Base-by-base conservation (phyloP, 2,329 filamentous ascomycete genomes). In the Coleophoma crateriformis region DNA sequence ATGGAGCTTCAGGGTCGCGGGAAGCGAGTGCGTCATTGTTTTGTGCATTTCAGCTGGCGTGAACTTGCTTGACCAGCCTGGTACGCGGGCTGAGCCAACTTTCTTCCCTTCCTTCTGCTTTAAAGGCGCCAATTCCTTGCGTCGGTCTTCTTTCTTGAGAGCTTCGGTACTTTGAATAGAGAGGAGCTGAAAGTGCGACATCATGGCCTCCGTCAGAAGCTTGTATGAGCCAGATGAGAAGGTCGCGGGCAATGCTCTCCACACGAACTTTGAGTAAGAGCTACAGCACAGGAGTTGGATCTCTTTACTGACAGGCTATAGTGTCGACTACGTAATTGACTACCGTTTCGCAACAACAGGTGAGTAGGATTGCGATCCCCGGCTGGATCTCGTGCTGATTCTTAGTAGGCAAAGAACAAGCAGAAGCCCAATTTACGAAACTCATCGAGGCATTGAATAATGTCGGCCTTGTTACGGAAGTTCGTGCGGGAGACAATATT, bases 281-380 rank as follows among this genome's bases (percentile, higher is more conserved):
- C 59, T 7, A 27, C 27, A 27, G 8, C 27, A 7, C 27, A 27
- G 8, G 7, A 7, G 27, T 27, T 27, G 27, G 27, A 4, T 41
- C 40, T 15, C 47, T 48, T 48, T 46, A 48, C 51, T 57, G 17
- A 54, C 39, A 22, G 39, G 37, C 20, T 20, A 49, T 61, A 80
- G 88, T 48, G 88, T 96, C 52, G 91, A 96, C 73, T 96, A 90
- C 75, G 90, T 96, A 50, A 79, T 96, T 54, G 81, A 84, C 63
- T 96, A 88, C 70, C 77, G 84, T 50, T 85, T 92, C 62, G 78
- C 83, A 22, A 74, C 81, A 41, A 78, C 82, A 50, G 81, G 88
- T 87, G 73, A 17, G 52, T 12, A 12, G 15, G 33, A 15, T 53
- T 7, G n/a, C 33, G 37, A 14, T 15, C 27, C 4, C 19, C 13